Percentiles rank a stretch among this genome's conserved stretches.
Evolutionary conservation across 1,284 basidiomycete species (phyloP).

Genomic region (Veloporphyrellus conicus): DNA sequence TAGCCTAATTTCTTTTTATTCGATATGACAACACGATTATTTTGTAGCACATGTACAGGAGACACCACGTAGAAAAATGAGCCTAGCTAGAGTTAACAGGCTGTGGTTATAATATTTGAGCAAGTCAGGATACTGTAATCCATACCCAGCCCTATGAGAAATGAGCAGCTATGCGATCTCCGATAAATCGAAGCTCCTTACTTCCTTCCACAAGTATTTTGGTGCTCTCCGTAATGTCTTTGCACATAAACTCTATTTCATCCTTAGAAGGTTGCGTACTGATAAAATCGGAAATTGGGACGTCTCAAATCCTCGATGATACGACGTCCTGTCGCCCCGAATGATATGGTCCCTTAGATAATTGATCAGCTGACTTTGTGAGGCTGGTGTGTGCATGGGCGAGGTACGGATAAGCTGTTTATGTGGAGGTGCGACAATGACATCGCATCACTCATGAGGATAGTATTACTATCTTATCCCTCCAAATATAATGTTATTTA

Average conservation of each 20-base stretch:
- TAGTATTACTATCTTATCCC: too few relatives aligned
- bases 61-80: not conserved
- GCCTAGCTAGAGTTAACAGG: not conserved
- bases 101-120: not conserved
- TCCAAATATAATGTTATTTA: too few relatives aligned
- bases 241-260: constrained; percentile 19
- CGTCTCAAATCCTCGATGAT: constrained; percentile 25
- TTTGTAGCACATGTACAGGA: too few relatives aligned
- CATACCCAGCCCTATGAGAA: constrained; percentile 13
- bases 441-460: too few relatives aligned
- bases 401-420: constrained; percentile 25
- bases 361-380: constrained; percentile 17
- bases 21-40: not conserved
- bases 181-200: constrained; percentile 24
- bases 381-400: constrained; percentile 15
- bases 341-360: constrained; percentile 26
- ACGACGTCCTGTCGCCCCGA: constrained; percentile 22
- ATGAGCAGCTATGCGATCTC: constrained; percentile 21
- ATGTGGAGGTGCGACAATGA: too few relatives aligned
- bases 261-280: constrained; percentile 15
- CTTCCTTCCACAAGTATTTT: constrained; percentile 26
- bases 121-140: not conserved
- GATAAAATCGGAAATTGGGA: constrained; percentile 28
- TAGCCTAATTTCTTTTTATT: constrained; percentile 4
- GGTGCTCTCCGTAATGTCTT: constrained; percentile 25